Conservation (phyloP, 768 basidiomycete species). For the Trametopsis cervina region DNA sequence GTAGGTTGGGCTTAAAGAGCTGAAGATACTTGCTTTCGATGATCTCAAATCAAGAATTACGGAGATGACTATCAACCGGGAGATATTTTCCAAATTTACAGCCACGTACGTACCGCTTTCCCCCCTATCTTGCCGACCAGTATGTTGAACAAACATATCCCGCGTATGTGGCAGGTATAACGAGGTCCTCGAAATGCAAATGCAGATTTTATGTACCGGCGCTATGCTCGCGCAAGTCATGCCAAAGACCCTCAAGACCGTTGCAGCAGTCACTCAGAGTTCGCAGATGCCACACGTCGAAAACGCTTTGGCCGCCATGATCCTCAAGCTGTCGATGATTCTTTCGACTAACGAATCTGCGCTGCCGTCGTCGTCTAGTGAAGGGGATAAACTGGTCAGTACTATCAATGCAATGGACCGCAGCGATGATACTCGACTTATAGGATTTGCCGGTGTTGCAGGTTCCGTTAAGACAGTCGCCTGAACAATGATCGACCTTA, state of each 20-base stretch:
- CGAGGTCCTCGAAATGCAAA: neutral
- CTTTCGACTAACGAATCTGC: too few species aligned
- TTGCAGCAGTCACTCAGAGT: neutral
- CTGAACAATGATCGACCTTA: too few species aligned
- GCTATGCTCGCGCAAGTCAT: neutral
- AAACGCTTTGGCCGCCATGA: neutral
- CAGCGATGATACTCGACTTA: too few species aligned
- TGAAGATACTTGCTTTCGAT: neutral
- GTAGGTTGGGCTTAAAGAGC: neutral
- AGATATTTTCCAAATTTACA: neutral
- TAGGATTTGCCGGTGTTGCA: too few species aligned
- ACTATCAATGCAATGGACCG: too few species aligned
- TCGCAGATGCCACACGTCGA: neutral
- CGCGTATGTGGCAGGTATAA: neutral
- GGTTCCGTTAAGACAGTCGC: too few species aligned
- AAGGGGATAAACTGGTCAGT: too few species aligned
- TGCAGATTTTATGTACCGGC: neutral
- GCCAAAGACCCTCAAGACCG: neutral
- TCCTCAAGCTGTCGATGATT: neutral
- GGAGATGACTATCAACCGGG: neutral
- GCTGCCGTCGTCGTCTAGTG: too few species aligned
- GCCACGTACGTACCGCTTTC: neutral
- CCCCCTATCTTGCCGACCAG: neutral
- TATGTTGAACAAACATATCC: too few species aligned
- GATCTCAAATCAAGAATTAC: neutral